Evolutionary conservation across 148 eudicot species (phyloP), one percentile per base, ranked within the genome.

Genomic region (Selenicereus undatus): DNA sequence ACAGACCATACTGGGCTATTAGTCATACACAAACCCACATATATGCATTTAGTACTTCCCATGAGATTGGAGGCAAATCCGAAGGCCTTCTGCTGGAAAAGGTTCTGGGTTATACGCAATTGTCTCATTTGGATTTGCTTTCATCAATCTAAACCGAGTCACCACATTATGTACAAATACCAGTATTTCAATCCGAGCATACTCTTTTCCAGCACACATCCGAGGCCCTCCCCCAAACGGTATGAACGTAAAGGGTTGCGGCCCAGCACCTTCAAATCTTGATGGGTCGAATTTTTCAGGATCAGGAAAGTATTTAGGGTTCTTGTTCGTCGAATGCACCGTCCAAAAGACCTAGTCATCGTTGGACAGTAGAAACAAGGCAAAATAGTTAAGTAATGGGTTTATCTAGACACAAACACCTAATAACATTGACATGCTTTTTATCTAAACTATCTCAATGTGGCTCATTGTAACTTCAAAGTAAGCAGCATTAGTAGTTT

Each of bases 211-310:
- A 1, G 62, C 30, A 52, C 81, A 79, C 81, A 79, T 79, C 4
- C 11, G 30, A 17, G 74, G 81, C 8, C 81, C 81, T 27, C 62
- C 74, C n/a, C 81, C 81, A n/a, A 69, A 79, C 0, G 81, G 81
- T 8, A 71, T 50, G 70, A 50, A 79, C 8, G 68, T 79, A 36
- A 18, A 71, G 7, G 81, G 73, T 69, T 42, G 2, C 0, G 76
- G 68, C 4, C 75, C 81, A 20, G 18, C 71, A 3, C 52, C 81
- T 52, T 79, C 81, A 36, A 79, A 79, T 79, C 81, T 79, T 70
- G 76, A 70, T 5, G 76, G 81, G 35, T 79, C 81, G 8, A 79
- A 78, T 14, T 78, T 78, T 18, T 78, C 62, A 4, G 81, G 81
- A 27, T 78, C 35, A 0, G 30, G 14, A 36, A 79, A 79, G 48